Evolutionary conservation across 331 rosid species (phyloP), one percentile per base, ranked within the genome.

Genomic region (Rhamnella rubrinervis): DNA sequence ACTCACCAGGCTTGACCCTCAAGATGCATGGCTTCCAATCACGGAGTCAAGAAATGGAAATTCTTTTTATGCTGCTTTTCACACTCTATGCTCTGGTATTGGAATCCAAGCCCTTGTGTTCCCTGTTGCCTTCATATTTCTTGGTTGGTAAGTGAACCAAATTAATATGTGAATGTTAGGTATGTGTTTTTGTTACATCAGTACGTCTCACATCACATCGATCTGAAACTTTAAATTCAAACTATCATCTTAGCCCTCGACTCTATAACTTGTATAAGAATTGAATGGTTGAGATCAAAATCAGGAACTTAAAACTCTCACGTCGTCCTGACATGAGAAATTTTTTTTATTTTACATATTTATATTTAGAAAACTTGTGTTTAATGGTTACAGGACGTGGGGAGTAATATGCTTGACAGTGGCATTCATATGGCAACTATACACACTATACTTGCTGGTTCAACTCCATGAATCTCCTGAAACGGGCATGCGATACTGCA

Each of bases 21-120:
- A 69, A 15, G 84, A 80, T 57, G 78, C 77, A 18, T 80, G 84
- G 84, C 81, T 80, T 18, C 84, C 84, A 9, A 80, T 80, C 46
- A 80, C 84, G 5, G 84, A 80, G 66, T 80, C 84, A 7, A 71
- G 81, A 59, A 78, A 72, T 23, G 82, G 82, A 8, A 78, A 78
- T 50, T 74, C 82, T 17, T 78, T 59, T 71, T 78, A 66, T 25
- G 82, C 82, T 56, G 82, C 82, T 5, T 78, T 78, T 53, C 82
- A 78, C 60, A 60, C 70, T 55, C 69, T 71, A 35, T 71, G 82
- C 40, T 78, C 82, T 20, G 78, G 82, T 4, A 66, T 78, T 56
- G 82, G 82, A 47, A 66, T 78, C 60, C 78, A 78, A 63, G 77
- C 82, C 13, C 82, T 78, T 56, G 21, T 78, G 3, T 72, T 78